Conservation (phyloP, 2,329 filamentous ascomycete species). For the Ophiostoma australiae region DNA sequence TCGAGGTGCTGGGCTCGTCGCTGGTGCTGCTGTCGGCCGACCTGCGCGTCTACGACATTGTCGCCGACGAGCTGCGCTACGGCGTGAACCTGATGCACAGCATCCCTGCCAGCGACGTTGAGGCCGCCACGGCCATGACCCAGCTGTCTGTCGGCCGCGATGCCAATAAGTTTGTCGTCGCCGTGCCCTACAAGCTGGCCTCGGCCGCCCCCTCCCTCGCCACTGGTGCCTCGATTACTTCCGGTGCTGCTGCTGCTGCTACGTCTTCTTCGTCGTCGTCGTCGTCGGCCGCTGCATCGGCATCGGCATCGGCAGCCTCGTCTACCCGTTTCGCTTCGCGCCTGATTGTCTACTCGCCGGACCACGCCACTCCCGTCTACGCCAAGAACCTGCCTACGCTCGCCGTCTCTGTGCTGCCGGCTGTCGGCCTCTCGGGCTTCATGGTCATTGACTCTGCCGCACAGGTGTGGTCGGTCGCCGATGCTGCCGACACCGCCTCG, state of each 20-base stretch:
- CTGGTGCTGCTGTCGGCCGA: constrained; percentile 70
- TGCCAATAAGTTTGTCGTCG: constrained; percentile 62
- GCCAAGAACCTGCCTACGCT: constrained; percentile 52
- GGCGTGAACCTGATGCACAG: constrained; percentile 52
- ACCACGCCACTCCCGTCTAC: constrained; percentile 55
- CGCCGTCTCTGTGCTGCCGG: constrained; percentile 63
- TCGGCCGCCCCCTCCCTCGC: background rate
- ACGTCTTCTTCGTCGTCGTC: background rate
- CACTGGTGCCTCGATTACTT: background rate
- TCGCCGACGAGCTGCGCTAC: constrained; percentile 69
- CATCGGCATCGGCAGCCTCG: background rate
- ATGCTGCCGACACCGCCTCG: constrained; percentile 52
- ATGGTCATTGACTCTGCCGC: constrained; percentile 70
- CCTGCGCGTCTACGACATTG: constrained; percentile 77
- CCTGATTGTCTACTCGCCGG: constrained; percentile 60
- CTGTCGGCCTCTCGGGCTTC: constrained; percentile 63
- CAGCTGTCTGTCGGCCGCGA: constrained; percentile 67
- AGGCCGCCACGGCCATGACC: constrained; percentile 41
- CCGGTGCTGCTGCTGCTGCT: background rate
- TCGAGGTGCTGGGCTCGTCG: constrained; percentile 67
- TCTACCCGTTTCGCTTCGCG: constrained; percentile 42
- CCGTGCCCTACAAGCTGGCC: constrained; percentile 40
- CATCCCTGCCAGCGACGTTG: constrained; percentile 30
- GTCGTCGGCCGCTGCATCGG: background rate
- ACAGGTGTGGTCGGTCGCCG: constrained; percentile 60